phyloP scores from a whole-genome alignment of 257 asterid species.

The Rauvolfia tetraphylla region DNA sequence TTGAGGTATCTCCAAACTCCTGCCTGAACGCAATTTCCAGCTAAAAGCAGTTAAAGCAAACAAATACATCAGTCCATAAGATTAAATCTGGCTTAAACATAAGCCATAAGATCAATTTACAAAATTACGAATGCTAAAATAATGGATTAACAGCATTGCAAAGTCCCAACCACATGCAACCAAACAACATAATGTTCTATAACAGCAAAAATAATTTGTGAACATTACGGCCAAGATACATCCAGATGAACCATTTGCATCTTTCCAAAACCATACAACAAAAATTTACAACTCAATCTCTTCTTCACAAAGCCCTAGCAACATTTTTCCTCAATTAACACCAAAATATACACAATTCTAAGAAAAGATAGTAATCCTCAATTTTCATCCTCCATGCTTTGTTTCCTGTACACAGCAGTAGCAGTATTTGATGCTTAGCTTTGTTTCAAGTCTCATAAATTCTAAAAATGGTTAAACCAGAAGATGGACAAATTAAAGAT shows the following conservation, averaged over 20 bases:
- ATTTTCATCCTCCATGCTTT: background rate
- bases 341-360: background rate
- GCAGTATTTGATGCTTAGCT: background rate
- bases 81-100: constrained; percentile 3
- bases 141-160: background rate
- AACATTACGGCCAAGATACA: background rate
- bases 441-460: background rate
- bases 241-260: background rate
- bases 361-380: background rate
- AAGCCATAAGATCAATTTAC: background rate
- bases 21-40: constrained; percentile 83
- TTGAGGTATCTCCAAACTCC: constrained; percentile 59
- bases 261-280: background rate
- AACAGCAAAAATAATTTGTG: background rate
- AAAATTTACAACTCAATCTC: background rate
- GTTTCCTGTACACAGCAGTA: background rate
- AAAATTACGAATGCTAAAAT: background rate
- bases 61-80: constrained; percentile 22
- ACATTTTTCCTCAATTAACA: background rate
- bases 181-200: background rate
- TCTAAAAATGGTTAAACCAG: background rate
- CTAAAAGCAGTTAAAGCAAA: constrained; percentile 35
- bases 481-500: background rate
- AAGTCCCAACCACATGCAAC: background rate
- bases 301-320: background rate